Base-by-base conservation (phyloP, 768 basidiomycete genomes). In the Mrakia frigida region DNA sequence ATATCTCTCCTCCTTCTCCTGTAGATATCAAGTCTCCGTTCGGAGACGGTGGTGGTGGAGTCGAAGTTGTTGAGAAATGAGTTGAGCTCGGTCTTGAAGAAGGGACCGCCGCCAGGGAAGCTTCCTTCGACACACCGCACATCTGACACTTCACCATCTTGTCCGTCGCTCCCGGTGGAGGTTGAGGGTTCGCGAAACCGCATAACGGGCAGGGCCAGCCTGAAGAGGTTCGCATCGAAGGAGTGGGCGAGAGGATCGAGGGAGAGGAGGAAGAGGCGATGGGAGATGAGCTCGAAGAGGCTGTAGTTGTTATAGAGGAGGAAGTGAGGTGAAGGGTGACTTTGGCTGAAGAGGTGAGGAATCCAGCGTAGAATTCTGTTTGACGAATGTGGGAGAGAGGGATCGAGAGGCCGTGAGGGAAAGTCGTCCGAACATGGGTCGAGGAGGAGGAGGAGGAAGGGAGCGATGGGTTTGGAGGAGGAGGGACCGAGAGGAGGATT, bases 301-400 rank as follows among this genome's bases (percentile, higher is more conserved):
- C 25, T 39, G 33, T 4, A 31, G 61, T 23, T 9, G 46, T 18
- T 25, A 33, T 28, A 31, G 11, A 18, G n/a, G 46, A 23, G n/a
- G 76, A 69, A 23, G 68, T 68, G 31, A 93, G 86, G 80, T 89
- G 85, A 6, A 95, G 84, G 0, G 96, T 95, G 75, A 96, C 87
- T 83, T 99, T 99, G 2, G 96, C 81, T 0, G 91, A 93, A 4
- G 92, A 94, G 73, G 88, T 91, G 86, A 98, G 91, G 70, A 98
- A 88, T 2, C 96, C 94, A 5, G 90, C 89, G 81, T 96, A 98
- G 83, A 91, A 87, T 73, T 97, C 93, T 1, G 94, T 96, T 80
- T 90, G 90, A 0, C 84, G 84, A 68, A 98, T 86, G 79, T 84
- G 84, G 0, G 86, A 84, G 25, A 98, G 87, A 79, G 89, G 87